These are phyloP conservation scores for Daucus carota DNA, from an alignment of 129 eudicot genomes.

Conservation along the genomic window DH1_v3.0 NC_030387.2:14587001-14587500, in stretches of 20 bases:
- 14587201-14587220: constrained; percentile 44
- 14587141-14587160: constrained; percentile 85
- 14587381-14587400: constrained; percentile 11
- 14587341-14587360: constrained; percentile 5
- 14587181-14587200: constrained; percentile 81
- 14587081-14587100: constrained; percentile 76
- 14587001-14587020: constrained; percentile 4
- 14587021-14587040: constrained; percentile 59
- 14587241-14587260: constrained; percentile 13
- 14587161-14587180: constrained; percentile 88
- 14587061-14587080: constrained; percentile 75
- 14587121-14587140: constrained; percentile 61
- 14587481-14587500: constrained; percentile 60
- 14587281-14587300: constrained; percentile 1
- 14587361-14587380: constrained; percentile 13
- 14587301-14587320: constrained; percentile 16
- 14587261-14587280: constrained; percentile 19
- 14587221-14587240: constrained; percentile 5
- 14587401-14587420: constrained; percentile 13
- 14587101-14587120: constrained; percentile 61
- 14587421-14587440: constrained; percentile 34
- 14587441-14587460: constrained; percentile 72
- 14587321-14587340: constrained; percentile 14
- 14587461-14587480: constrained; percentile 51
- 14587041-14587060: constrained; percentile 71